phyloP scores from a whole-genome alignment of 2,329 filamentous ascomycete genomes.

The Arthroderma sp. region DNA sequence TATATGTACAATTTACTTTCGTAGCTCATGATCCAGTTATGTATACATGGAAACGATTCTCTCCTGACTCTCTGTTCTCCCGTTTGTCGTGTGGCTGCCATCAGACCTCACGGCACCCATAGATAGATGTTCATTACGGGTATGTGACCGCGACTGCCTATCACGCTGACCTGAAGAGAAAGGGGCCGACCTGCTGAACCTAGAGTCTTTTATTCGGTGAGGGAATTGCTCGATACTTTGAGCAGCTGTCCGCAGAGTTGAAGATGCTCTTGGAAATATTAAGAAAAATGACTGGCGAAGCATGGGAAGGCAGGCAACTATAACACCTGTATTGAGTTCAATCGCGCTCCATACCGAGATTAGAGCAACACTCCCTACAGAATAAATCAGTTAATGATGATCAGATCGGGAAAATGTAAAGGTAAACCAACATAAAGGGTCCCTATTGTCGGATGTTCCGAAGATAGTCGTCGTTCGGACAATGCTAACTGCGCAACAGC shows the following conservation, averaged over 20 bases:
- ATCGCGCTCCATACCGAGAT: slow-evolving; percentile 30
- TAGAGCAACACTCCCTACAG: slow-evolving; percentile 19
- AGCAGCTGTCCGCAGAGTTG: not conserved
- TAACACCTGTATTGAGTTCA: slow-evolving; percentile 28
- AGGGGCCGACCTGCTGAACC: not conserved
- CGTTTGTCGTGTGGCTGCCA: not conserved
- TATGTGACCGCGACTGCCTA: not conserved
- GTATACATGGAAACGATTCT: not conserved
- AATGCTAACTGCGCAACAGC: slow-evolving; percentile 17
- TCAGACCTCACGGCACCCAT: not conserved
- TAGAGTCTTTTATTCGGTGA: not conserved
- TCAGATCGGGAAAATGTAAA: not conserved
- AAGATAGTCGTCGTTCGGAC: slow-evolving; percentile 24
- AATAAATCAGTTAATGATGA: slow-evolving; percentile 6
- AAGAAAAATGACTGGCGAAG: slow-evolving; percentile 22
- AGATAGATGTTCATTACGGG: not conserved
- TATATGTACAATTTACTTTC: not conserved
- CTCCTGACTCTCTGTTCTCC: not conserved
- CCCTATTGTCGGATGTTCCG: slow-evolving; percentile 10
- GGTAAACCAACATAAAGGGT: slow-evolving; percentile 10
- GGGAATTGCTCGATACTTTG: not conserved
- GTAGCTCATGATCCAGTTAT: not conserved
- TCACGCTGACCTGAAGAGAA: no score
- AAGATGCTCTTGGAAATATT: slow-evolving; percentile 14
- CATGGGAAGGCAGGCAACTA: slow-evolving; percentile 32